Evolutionary conservation across 2,329 filamentous ascomycete genomes (phyloP), one percentile per base, ranked within the genome.

Genomic region (Pseudogymnoascus sp.): DNA sequence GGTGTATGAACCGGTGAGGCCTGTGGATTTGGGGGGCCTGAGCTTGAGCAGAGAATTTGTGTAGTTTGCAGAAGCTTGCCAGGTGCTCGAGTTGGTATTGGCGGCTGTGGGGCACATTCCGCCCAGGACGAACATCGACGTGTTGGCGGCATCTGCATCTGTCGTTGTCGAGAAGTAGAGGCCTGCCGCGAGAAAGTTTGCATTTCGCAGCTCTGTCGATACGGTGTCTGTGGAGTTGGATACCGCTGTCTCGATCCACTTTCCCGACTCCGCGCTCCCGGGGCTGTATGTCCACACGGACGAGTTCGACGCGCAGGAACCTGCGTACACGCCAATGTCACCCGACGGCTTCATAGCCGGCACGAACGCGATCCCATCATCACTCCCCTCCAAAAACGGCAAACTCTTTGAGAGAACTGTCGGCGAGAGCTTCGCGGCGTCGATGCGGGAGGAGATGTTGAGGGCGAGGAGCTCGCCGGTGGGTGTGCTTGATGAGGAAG

Each of bases 21-120:
- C 62, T 72, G 67, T 73, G 76, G 17, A 76, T 70, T 38, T 81
- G 47, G 76, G 72, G 0, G 89, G 79, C 0, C 82, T 74, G n/a
- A 93, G 75, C 26, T 82, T 83, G 64, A 91, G 75, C 89, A 96
- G 93, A 19, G 82, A 78, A 71, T 91, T 91, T 1, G 91, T 93
- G 74, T 96, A 97, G 42, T 85, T 83, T 10, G 89, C 91, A 9
- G 80, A 74, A 1, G 83, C 82, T 66, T 90, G 84, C 87, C 91
- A 92, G 17, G 76, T 74, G 1, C 74, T 71, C 1, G 72, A 69
- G 31, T 79, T 79, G 6, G 76, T 71, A 17, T 75, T 72, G 19
- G 78, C 74, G n/a, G 74, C 72, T 7, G 74, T 74, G 2, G 88
- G 87, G 71, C 93, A 97, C 91, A 97, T 96, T 68, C 93, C 93